A percentile compares a stretch with the other conserved stretches of the same genome.
phyloP scores from a whole-genome alignment of 306 rosid genomes.

The Dalbergia oliveri region DNA sequence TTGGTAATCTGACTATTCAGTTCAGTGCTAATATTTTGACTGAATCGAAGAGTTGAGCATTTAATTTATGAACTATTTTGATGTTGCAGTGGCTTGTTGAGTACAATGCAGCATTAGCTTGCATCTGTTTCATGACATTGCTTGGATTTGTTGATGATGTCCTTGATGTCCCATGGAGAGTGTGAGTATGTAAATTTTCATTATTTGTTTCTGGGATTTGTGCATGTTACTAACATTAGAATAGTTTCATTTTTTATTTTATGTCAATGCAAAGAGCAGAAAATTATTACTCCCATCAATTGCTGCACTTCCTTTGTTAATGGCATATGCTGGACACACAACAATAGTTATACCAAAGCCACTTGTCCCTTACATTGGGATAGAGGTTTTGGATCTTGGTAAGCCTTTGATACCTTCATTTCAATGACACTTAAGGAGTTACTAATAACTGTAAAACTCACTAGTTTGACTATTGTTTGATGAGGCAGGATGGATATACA shows the following conservation, averaged over 20 bases:
- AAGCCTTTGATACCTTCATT: slow-evolving; percentile 49
- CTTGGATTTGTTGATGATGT: slow-evolving; percentile 99
- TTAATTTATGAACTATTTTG: slow-evolving; percentile 35
- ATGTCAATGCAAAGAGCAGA: slow-evolving; percentile 70
- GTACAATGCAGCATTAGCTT: slow-evolving; percentile 93
- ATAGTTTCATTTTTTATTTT: slow-evolving; percentile 35
- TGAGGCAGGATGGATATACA: slow-evolving; percentile 86
- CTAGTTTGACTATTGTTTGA: slow-evolving; percentile 1
- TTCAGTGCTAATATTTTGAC: not conserved
- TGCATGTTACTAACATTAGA: slow-evolving; percentile 43
- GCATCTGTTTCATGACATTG: slow-evolving; percentile 91
- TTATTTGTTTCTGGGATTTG: slow-evolving; percentile 25
- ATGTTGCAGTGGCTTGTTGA: slow-evolving; percentile 97
- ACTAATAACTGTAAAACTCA: slow-evolving; percentile 19
- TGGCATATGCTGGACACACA: slow-evolving; percentile 99
- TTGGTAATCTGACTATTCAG: slow-evolving; percentile 5
- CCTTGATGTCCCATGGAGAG: slow-evolving; percentile 98
- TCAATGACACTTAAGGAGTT: slow-evolving; percentile 33
- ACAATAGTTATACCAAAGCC: slow-evolving; percentile 95
- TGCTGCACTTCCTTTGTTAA: slow-evolving; percentile 94
- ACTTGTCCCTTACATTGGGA: slow-evolving; percentile 75
- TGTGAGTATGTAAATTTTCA: slow-evolving; percentile 69
- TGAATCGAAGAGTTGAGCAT: slow-evolving; percentile 19
- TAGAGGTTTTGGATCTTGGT: slow-evolving; percentile 88
- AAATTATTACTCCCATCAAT: slow-evolving; percentile 86